Conservation (phyloP, 768 basidiomycete genomes). For the Xerocomellus chrysenteron region DNA sequence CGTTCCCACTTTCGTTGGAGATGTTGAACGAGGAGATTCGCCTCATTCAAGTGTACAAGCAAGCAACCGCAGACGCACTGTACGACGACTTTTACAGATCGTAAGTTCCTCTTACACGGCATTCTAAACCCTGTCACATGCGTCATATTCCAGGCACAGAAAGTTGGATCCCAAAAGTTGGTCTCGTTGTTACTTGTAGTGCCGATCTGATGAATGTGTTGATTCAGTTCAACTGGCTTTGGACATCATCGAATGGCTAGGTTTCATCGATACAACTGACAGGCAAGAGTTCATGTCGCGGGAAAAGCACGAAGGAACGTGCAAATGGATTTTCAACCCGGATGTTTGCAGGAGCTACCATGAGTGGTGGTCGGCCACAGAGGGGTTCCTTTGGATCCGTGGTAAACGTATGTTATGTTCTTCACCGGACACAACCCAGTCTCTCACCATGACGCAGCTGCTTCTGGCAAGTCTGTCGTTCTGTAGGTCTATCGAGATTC, state of each 20-base stretch:
- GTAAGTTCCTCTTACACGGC: conserved; percentile 3
- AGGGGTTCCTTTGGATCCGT: conserved; percentile 28
- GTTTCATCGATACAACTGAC: conserved; percentile 25
- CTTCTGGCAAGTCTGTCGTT: conserved; percentile 25
- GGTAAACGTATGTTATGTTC: conserved; percentile 17
- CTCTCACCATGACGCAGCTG: conserved; percentile 15
- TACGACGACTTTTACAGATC: conserved; percentile 23
- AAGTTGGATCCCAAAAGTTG: conserved; percentile 25
- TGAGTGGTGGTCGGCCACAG: conserved; percentile 17
- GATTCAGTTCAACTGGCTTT: conserved; percentile 23
- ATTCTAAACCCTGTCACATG: neutral
- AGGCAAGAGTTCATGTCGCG: conserved; percentile 26
- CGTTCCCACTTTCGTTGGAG: conserved; percentile 24
- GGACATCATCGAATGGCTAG: conserved; percentile 22
- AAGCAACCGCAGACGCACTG: conserved; percentile 9
- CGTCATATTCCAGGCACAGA: conserved; percentile 10
- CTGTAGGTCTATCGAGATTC: conserved; percentile 12
- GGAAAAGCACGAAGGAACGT: conserved; percentile 24
- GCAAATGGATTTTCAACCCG: conserved; percentile 22
- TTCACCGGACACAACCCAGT: neutral
- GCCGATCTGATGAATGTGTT: conserved; percentile 1
- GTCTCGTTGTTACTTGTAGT: neutral
- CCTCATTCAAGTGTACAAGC: conserved; percentile 22
- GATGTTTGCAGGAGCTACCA: conserved; percentile 19
- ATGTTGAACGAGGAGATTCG: conserved; percentile 24